Base-by-base conservation (phyloP, 176 grass and related monocot species). In the Avena sativa region DNA sequence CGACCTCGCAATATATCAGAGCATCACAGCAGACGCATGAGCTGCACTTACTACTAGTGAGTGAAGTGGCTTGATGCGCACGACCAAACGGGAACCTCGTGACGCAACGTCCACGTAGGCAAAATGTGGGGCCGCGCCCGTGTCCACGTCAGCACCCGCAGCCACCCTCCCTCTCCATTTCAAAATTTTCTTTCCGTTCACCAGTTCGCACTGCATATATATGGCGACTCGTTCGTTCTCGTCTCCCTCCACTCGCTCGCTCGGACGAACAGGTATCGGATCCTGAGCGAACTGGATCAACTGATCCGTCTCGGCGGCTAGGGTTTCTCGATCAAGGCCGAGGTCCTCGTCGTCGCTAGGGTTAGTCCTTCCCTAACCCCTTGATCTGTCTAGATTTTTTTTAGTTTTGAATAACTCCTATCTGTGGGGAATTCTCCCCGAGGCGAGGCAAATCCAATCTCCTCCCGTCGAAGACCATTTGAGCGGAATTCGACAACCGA, bases 41-140 rank as follows among this genome's bases (percentile, higher is more conserved):
- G 59, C 48, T 13, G 67, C 83, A 50, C 12, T 85, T 56, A 85
- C 46, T 80, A 11, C 52, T 2, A 1, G 19, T 19, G 57, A 59
- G n/a, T 66, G 26, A 66, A 66, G 25, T 65, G 25, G 61, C 4
- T 26, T 30, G 63, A 58, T 78, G 8, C 83, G 26, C 28, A 47
- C 70, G n/a, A 74, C 7, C 44, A 3, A 65, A 21, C 80, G 62
- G 38, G 80, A 49, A 50, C 23, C 71, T 23, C 83, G 83, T 89
- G 88, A 86, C 60, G 50, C 77, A 13, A 40, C 50, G 78, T 50
- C 88, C 83, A 85, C 88, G 77, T 36, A 5, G 25, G 59, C 68
- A 9, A 17, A 50, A 13, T 2, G 72, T 16, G 47, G 47, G 47
- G 13, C 46, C 72, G 6, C 0, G 25, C 13, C 23, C 12, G 2